phyloP scores from a whole-genome alignment of 495 filamentous ascomycete species.

The Aspergillus homomorphus region DNA sequence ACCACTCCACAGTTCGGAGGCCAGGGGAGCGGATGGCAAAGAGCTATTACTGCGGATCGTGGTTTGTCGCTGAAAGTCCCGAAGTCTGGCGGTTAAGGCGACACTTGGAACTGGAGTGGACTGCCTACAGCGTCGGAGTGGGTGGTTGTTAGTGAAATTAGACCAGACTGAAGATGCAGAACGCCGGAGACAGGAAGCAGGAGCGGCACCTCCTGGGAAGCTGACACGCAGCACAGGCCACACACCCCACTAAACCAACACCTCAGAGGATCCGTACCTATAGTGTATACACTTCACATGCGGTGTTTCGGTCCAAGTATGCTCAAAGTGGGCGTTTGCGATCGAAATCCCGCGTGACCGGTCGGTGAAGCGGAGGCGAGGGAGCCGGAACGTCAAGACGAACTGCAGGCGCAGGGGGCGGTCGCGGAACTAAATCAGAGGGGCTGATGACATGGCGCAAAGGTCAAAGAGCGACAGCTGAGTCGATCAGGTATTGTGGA shows the following conservation, averaged over 20 bases:
- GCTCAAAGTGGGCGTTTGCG: not conserved
- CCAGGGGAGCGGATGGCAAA: not conserved
- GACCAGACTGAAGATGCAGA: slow-evolving; percentile 5
- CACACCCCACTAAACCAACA: slow-evolving; percentile 1
- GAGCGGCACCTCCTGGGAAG: slow-evolving; percentile 15
- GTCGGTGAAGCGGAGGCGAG: slow-evolving; percentile 23
- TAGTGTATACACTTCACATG: not conserved
- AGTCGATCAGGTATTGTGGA: slow-evolving; percentile 5
- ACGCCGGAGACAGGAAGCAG: slow-evolving; percentile 4
- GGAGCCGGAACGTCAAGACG: slow-evolving; percentile 19
- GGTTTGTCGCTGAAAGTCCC: not conserved
- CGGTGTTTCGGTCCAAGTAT: not conserved
- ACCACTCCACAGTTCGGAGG: slow-evolving; percentile 1
- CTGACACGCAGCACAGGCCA: slow-evolving; percentile 3
- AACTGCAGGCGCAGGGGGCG: slow-evolving; percentile 16
- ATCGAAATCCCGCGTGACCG: slow-evolving; percentile 11
- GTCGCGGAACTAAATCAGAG: slow-evolving; percentile 14
- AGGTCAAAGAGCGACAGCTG: slow-evolving; percentile 9
- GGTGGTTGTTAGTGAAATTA: slow-evolving; percentile 10
- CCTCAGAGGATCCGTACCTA: not conserved
- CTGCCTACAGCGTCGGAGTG: not conserved
- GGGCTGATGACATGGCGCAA: slow-evolving; percentile 14
- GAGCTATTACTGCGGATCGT: not conserved
- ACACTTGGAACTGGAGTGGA: not conserved
- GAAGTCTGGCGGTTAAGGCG: not conserved